Conservation (phyloP, 495 filamentous ascomycete genomes). For the Xylaria bambusicola region DNA sequence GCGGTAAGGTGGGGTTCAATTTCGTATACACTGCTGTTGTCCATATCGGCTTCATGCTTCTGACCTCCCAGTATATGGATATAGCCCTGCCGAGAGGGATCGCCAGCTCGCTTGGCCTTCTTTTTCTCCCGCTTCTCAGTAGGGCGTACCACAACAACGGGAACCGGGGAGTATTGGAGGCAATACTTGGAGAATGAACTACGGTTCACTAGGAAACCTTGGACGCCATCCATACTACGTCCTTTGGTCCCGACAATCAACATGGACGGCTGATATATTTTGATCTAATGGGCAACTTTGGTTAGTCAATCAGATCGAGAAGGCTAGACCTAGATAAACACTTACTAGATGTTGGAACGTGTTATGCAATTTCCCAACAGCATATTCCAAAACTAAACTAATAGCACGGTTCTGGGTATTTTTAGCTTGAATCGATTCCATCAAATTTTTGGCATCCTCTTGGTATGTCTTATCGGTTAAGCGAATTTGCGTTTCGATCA, state of each 20-base stretch:
- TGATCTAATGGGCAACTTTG: conserved; percentile 60
- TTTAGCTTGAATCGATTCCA: conserved; percentile 80
- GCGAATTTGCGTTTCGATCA: conserved; percentile 82
- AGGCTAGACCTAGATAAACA: conserved; percentile 19
- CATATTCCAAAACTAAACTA: conserved; percentile 83
- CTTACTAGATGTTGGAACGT: conserved; percentile 92
- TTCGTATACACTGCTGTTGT: conserved; percentile 49
- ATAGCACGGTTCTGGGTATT: conserved; percentile 85
- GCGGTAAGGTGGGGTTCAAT: conserved; percentile 46
- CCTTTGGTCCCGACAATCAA: conserved; percentile 94
- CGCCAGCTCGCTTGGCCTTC: conserved; percentile 80
- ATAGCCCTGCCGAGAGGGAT: conserved; percentile 79
- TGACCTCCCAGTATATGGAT: conserved; percentile 75
- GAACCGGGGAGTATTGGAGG: conserved; percentile 91
- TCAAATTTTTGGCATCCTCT: conserved; percentile 71
- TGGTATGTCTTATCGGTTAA: conserved; percentile 77
- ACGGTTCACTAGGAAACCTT: conserved; percentile 75
- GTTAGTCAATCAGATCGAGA: conserved; percentile 9
- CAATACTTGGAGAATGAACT: conserved; percentile 97
- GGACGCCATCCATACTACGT: conserved; percentile 81
- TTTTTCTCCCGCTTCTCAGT: conserved; percentile 89
- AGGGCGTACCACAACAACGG: conserved; percentile 94
- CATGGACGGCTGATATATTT: conserved; percentile 90
- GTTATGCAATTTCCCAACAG: conserved; percentile 86
- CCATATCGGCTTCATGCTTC: conserved; percentile 56